Evolutionary conservation across 257 asterid genomes (phyloP), one percentile per base, ranked within the genome.

Genomic region (Haberlea rhodopensis): DNA sequence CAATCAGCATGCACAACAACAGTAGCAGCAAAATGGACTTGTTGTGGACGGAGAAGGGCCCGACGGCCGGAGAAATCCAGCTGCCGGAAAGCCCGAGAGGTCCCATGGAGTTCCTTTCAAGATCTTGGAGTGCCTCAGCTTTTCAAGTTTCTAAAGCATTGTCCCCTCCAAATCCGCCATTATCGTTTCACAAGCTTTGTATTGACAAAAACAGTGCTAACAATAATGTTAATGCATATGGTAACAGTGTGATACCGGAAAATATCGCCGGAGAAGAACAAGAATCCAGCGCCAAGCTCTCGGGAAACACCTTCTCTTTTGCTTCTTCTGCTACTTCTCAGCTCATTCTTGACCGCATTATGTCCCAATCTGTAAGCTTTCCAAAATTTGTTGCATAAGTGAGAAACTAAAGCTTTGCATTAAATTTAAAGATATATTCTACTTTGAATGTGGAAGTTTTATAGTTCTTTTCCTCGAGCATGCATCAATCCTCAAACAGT

Each of bases 51-150:
- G 91, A 85, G 55, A 88, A 80, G 76, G 81, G 72, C 76, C 69
- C 75, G 22, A 53, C 67, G 51, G 69, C 73, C 75, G 84, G 84
- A 3, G 80, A 79, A 9, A 48, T 78, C 21, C 95, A 75, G 66
- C 78, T 94, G 72, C 99, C 99, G 80, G 99, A 94, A 67, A 90
- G 99, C 76, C 99, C 99, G 48, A 75, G 91, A 66, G 94, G 85
- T 10, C 96, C 99, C 1, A 94, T 94, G 95, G 99, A 94, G 75
- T 90, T 87, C 53, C 87, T 94, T 10, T 84, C 99, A 0, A 78
- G 99, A 73, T 94, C 99, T 26, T 90, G 97, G 97, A 90, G 99
- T 60, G 85, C 95, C 67, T 94, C 99, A 7, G 95, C 99, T 53
- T 69, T 84, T 32, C 85, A 94, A 27, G 90, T 94, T 1, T 90